Base-by-base conservation (phyloP, 306 rosid species). In the Begonia loranthoides region DNA sequence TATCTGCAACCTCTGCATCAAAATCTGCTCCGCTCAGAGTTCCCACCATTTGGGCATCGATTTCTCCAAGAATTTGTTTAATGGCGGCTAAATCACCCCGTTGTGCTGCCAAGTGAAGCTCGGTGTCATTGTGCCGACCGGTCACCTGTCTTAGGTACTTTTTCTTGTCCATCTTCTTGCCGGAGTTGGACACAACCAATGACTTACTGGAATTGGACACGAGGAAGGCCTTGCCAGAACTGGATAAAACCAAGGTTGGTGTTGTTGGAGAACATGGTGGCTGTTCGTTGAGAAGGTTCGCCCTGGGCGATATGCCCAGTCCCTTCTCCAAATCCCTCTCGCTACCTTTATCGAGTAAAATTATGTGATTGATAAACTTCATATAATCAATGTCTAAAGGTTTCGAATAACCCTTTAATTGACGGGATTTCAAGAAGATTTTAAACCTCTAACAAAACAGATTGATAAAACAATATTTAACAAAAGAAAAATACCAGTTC, bases 131-230 rank as follows among this genome's bases (percentile, higher is more conserved):
- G 62, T 79, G 84, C 41, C 84, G 76, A 2, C 97, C 95, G 7
- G 87, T 89, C 62, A 84, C 95, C 60, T 89, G 94, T 64, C 65
- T 79, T 63, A 89, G 87, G 36, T 79, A 84, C 55, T 84, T 89
- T 63, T 84, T 82, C 75, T 36, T 74, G 10, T 81, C 97, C 38
- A 73, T 52, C 40, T 79, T 67, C 73, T 81, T 77, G 44, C 76
- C 73, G 17, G 82, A 87, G 55, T 73, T 73, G 12, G 93, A 82
- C 19, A 60, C 5, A 62, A 50, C 28, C 52, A 82, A 69, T 36
- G 83, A 73, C 66, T 76, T 86, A 11, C 73, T 52, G 57, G 95
- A 87, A 65, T 75, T 68, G 0, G 68, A 62, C 22, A 56, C 56
- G 0, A 65, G 64, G 54, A 65, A 44, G 4, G 64, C 73, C 72